These are phyloP conservation scores for Phenoliferia sp. DNA, from an alignment of 1,284 basidiomycete species.

Conservation along the genomic window DNA sequence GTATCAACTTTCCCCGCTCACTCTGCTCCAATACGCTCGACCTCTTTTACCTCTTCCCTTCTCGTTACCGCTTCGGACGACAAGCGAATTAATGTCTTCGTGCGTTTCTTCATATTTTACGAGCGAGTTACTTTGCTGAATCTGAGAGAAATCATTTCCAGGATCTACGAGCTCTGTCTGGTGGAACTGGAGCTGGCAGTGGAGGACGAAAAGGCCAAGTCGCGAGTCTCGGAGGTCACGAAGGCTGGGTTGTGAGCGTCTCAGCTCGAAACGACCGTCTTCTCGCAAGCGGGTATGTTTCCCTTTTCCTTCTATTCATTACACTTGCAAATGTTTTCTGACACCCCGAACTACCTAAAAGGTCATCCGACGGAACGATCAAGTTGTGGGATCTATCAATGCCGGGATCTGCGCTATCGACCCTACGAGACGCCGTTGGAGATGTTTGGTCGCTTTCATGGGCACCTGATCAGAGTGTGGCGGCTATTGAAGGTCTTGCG, in stretches of 20 bases:
- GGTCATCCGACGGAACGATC: constrained; percentile 33
- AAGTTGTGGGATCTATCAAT: constrained; percentile 34
- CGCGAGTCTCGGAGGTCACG: constrained; percentile 33
- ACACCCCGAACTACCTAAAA: not conserved
- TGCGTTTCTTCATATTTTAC: not conserved
- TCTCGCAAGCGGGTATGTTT: constrained; percentile 29
- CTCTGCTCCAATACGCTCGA: constrained; percentile 33
- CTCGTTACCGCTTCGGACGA: constrained; percentile 37
- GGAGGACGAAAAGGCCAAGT: constrained; percentile 31
- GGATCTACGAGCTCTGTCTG: constrained; percentile 32
- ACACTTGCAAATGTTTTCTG: not conserved
- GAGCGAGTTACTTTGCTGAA: not conserved
- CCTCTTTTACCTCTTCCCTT: constrained; percentile 35
- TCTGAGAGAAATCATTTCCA: not conserved
- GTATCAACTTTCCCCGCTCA: constrained; percentile 36
- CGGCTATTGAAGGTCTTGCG: constrained; percentile 26
- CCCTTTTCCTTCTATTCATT: not conserved
- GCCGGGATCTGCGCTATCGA: constrained; percentile 29
- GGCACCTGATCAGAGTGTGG: constrained; percentile 23
- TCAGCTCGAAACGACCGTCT: constrained; percentile 29
- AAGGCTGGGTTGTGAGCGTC: constrained; percentile 33
- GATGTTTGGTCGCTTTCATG: constrained; percentile 36
- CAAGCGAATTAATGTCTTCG: constrained; percentile 35
- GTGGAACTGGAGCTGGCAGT: constrained; percentile 2
- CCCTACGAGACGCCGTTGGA: constrained; percentile 31